These are phyloP conservation scores for Hymenochaete sp. DNA, from an alignment of 1,284 basidiomycete genomes.

Conservation along the genomic window DNA sequence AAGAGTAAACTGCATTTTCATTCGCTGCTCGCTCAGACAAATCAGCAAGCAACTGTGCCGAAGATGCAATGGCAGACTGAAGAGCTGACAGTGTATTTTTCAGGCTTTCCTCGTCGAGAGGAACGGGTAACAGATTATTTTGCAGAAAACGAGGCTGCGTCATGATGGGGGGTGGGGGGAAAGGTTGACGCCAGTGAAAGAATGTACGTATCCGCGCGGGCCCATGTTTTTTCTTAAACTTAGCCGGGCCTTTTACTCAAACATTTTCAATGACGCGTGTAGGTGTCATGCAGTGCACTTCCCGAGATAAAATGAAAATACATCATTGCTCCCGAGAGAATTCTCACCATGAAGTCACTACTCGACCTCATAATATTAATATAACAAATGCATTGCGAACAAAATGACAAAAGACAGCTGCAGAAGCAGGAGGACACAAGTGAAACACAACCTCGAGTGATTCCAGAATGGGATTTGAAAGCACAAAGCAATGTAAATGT, in stretches of 20 bases:
- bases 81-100: background rate
- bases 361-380: too few relatives aligned
- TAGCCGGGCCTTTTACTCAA: background rate
- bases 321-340: background rate
- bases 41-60: slow-evolving; percentile 2
- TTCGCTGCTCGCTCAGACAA: background rate
- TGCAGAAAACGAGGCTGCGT: slow-evolving; percentile 3
- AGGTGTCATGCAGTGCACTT: background rate
- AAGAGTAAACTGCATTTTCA: background rate
- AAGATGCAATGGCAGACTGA: slow-evolving; percentile 5
- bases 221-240: too few relatives aligned
- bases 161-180: background rate
- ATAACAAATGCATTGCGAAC: too few relatives aligned
- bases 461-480: too few relatives aligned
- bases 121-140: slow-evolving; percentile 7
- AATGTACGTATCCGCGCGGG: too few relatives aligned
- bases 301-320: background rate
- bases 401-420: too few relatives aligned
- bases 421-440: too few relatives aligned
- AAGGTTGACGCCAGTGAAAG: background rate
- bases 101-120: slow-evolving; percentile 4
- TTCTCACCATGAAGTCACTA: too few relatives aligned
- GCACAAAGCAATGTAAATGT: too few relatives aligned
- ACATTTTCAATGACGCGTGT: background rate
- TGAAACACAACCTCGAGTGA: too few relatives aligned